phyloP scores from a whole-genome alignment of 805 yeast genomes.

The Ogataea methanolica region DNA sequence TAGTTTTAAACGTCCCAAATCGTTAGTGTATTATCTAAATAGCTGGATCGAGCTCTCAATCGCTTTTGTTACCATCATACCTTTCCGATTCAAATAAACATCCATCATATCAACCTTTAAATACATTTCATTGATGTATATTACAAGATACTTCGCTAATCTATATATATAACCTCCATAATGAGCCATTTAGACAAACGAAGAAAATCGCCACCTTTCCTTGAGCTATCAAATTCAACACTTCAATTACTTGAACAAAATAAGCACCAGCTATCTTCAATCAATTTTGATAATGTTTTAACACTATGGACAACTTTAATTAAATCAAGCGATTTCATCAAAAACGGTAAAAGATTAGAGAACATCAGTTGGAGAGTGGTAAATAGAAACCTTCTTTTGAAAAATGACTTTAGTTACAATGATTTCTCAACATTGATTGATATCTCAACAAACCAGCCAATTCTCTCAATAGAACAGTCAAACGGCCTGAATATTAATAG shows the following conservation, averaged over 20 bases:
- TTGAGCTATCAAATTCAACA: slow-evolving; percentile 28
- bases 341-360: slow-evolving; percentile 31
- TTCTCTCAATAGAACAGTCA: not conserved
- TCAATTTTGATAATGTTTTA: slow-evolving; percentile 36
- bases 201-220: slow-evolving; percentile 27
- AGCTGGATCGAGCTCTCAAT: too few relatives aligned
- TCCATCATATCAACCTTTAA: too few relatives aligned
- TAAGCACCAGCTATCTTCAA: slow-evolving; percentile 14
- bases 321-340: slow-evolving; percentile 28
- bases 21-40: too few relatives aligned
- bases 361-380: slow-evolving; percentile 34
- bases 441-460: slow-evolving; percentile 18
- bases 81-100: too few relatives aligned
- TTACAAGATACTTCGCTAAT: not conserved
- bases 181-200: slow-evolving; percentile 21
- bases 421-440: slow-evolving; percentile 27
- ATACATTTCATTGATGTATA: too few relatives aligned
- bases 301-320: slow-evolving; percentile 38
- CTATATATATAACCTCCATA: not conserved
- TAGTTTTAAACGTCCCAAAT: too few relatives aligned
- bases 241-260: slow-evolving; percentile 20
- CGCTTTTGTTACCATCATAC: too few relatives aligned
- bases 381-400: slow-evolving; percentile 26
- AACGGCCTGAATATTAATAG: not conserved
- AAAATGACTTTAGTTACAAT: slow-evolving; percentile 17